Percentiles rank a stretch among this genome's conserved stretches.
Evolutionary conservation across 805 yeast species (phyloP).

Genomic region (Wickerhamomyces bovis): DNA sequence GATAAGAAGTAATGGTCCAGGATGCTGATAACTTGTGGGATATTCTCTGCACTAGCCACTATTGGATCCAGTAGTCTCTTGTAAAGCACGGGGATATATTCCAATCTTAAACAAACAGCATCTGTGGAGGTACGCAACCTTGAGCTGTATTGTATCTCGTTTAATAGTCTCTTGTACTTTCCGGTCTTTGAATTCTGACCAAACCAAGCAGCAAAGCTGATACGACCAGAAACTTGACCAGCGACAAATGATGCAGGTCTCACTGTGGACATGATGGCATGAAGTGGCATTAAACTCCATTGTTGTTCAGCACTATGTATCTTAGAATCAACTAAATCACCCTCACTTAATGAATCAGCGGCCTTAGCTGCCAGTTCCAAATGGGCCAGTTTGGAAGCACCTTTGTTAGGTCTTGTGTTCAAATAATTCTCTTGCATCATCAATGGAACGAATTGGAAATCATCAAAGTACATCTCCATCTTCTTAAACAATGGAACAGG

Average conservation of each 20-base stretch:
- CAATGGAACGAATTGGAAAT: conserved; percentile 88
- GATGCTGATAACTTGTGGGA: conserved; percentile 55
- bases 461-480: conserved; percentile 86
- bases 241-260: conserved; percentile 70
- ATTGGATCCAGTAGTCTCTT: conserved; percentile 56
- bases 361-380: conserved; percentile 67
- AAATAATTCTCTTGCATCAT: conserved; percentile 95
- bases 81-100: conserved; percentile 63
- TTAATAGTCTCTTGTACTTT: conserved; percentile 73
- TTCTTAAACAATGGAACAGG: conserved; percentile 67
- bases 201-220: conserved; percentile 77
- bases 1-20: conserved; percentile 86
- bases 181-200: conserved; percentile 85
- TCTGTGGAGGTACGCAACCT: conserved; percentile 75
- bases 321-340: conserved; percentile 73
- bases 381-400: conserved; percentile 41
- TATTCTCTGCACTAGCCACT: conserved; percentile 53
- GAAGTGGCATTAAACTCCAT: conserved; percentile 91
- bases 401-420: conserved; percentile 50
- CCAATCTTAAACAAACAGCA: conserved; percentile 66
- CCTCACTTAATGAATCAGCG: conserved; percentile 79
- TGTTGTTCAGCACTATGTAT: conserved; percentile 90
- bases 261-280: conserved; percentile 81
- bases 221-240: conserved; percentile 63
- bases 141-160: conserved; percentile 84